Percentiles rank a stretch among this genome's conserved stretches.
Conservation (phyloP, 495 filamentous ascomycete genomes). For the Penicillium riverlandense region DNA sequence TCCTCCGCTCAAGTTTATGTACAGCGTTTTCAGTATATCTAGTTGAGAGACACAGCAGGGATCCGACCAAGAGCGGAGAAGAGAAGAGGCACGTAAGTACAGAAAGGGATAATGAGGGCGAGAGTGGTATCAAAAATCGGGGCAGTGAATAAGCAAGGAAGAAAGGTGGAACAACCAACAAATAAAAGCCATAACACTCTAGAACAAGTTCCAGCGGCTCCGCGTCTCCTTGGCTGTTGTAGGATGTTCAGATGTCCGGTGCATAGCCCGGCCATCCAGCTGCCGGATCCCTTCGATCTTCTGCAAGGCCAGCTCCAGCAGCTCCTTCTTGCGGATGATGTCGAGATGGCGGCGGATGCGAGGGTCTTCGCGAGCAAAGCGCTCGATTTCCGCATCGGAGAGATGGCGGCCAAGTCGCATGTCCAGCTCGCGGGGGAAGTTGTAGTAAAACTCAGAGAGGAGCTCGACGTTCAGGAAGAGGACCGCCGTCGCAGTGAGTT, state of each 20-base stretch:
- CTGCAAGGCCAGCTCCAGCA: conserved; percentile 82
- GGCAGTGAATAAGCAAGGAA: neutral
- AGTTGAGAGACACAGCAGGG: no score
- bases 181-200: conserved; percentile 7
- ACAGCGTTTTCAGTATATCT: no score
- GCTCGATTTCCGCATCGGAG: conserved; percentile 70
- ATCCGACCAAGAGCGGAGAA: no score
- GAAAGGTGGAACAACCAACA: conserved; percentile 2
- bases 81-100: no score
- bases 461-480: conserved; percentile 98
- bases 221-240: conserved; percentile 21
- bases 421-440: conserved; percentile 92
- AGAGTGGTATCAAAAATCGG: no score
- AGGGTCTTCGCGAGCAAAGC: conserved; percentile 87
- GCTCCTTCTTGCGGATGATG: conserved; percentile 82
- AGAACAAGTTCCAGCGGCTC: conserved; percentile 38
- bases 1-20: no score
- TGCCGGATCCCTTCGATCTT: conserved; percentile 88
- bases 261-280: conserved; percentile 51
- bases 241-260: conserved; percentile 21
- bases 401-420: conserved; percentile 75
- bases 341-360: conserved; percentile 85
- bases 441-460: conserved; percentile 92
- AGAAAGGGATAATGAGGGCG: no score
- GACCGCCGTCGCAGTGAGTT: conserved; percentile 89